These are phyloP conservation scores for Tetradesmus lagerheimii DNA, from an alignment of 139 green algal genomes.

Conservation along the genomic window DNA sequence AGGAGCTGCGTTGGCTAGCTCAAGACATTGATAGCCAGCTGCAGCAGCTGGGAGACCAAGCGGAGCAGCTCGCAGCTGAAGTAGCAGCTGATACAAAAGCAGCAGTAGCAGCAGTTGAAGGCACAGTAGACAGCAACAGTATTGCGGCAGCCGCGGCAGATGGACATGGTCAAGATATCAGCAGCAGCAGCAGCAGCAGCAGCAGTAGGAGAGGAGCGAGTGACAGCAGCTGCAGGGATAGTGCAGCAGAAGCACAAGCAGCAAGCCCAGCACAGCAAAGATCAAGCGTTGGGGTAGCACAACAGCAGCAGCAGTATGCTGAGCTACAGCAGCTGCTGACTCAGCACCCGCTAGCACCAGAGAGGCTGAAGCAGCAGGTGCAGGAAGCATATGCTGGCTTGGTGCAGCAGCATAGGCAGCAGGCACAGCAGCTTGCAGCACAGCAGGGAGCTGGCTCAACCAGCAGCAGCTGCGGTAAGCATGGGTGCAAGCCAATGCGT, in stretches of 20 bases:
- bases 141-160: not conserved
- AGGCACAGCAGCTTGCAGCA: slow-evolving; percentile 3
- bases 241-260: not conserved
- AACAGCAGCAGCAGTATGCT: not conserved
- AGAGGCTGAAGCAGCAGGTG: slow-evolving; percentile 28
- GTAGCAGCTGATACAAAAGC: slow-evolving; percentile 13
- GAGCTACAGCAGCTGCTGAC: slow-evolving; percentile 26
- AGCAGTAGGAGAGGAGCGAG: not conserved
- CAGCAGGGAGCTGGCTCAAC: not conserved
- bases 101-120: not conserved
- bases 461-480: not conserved
- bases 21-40: not conserved
- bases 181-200: not conserved
- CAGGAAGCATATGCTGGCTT: slow-evolving; percentile 5
- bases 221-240: not conserved
- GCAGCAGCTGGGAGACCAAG: not conserved
- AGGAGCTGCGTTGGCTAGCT: slow-evolving; percentile 11
- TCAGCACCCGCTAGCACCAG: not conserved
- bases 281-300: not conserved
- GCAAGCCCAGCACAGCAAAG: not conserved
- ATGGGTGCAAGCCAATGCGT: not conserved
- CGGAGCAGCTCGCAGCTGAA: not conserved
- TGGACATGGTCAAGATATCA: not conserved
- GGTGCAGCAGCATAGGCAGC: slow-evolving; percentile 13
- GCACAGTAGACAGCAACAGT: not conserved